phyloP scores from a whole-genome alignment of 2,329 filamentous ascomycete genomes.

The Dactylonectria macrodidyma region DNA sequence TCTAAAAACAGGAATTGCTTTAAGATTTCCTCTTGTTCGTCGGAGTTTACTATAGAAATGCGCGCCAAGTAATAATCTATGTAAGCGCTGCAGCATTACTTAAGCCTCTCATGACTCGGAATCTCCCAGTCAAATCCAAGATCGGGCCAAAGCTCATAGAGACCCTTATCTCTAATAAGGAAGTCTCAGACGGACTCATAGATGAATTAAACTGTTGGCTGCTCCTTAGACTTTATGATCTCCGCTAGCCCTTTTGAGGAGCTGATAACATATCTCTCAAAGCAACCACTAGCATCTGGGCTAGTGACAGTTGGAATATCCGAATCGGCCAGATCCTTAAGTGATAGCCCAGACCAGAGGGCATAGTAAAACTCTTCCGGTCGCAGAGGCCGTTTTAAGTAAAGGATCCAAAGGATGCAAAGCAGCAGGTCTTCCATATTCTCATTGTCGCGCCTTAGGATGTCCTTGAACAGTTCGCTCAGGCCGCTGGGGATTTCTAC shows the following conservation, averaged over 20 bases:
- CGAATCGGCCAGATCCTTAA: slow-evolving; percentile 41
- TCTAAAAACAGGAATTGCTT: slow-evolving; percentile 60
- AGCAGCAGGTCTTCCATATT: slow-evolving; percentile 58
- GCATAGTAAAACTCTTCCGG: slow-evolving; percentile 63
- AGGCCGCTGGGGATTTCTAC: slow-evolving; percentile 57
- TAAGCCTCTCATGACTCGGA: slow-evolving; percentile 59
- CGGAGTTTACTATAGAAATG: neutral
- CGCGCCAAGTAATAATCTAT: slow-evolving; percentile 40
- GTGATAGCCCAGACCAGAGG: slow-evolving; percentile 47
- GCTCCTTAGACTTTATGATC: slow-evolving; percentile 49
- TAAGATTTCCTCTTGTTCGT: neutral
- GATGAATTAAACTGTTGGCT: slow-evolving; percentile 64
- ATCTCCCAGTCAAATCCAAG: slow-evolving; percentile 50
- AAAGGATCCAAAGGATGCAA: slow-evolving; percentile 68
- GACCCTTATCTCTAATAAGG: slow-evolving; percentile 54
- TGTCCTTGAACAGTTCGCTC: slow-evolving; percentile 63
- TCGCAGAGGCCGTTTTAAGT: slow-evolving; percentile 59
- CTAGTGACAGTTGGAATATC: slow-evolving; percentile 41
- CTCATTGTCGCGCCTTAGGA: slow-evolving; percentile 62
- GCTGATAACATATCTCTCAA: slow-evolving; percentile 53
- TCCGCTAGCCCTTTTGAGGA: slow-evolving; percentile 67
- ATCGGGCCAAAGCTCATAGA: slow-evolving; percentile 51
- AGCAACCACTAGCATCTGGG: neutral
- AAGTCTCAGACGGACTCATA: slow-evolving; percentile 66
- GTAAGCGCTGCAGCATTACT: slow-evolving; percentile 59